Conservation (phyloP, 2,329 filamentous ascomycete genomes). For the Fusarium phyllophilum region DNA sequence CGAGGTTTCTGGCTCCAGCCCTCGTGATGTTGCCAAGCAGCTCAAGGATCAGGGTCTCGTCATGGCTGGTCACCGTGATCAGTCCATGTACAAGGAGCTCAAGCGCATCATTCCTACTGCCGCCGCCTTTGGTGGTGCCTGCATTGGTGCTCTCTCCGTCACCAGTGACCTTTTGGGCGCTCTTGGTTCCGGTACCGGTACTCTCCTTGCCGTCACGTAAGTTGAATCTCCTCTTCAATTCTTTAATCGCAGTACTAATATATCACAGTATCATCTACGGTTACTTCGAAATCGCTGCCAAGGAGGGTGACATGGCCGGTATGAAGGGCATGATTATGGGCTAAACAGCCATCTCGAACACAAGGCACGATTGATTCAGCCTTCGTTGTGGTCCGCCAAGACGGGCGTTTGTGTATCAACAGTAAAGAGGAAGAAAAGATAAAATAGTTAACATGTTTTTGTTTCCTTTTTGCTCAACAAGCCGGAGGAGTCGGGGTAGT, state of each 20-base stretch:
- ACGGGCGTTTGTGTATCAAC: slow-evolving; percentile 43
- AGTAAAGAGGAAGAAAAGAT: slow-evolving; percentile 43
- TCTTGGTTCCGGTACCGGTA: slow-evolving; percentile 96
- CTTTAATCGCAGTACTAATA: slow-evolving; percentile 44
- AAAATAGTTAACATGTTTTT: slow-evolving; percentile 46
- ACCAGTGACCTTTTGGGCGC: slow-evolving; percentile 95
- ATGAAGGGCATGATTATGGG: slow-evolving; percentile 80
- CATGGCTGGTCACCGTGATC: slow-evolving; percentile 99
- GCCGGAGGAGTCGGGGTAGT: slow-evolving; percentile 40
- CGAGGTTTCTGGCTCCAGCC: slow-evolving; percentile 97
- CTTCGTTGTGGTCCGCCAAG: slow-evolving; percentile 30
- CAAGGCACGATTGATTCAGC: slow-evolving; percentile 33
- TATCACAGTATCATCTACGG: slow-evolving; percentile 92
- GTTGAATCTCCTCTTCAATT: slow-evolving; percentile 55
- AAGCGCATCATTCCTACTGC: slow-evolving; percentile 99
- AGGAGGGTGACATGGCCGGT: slow-evolving; percentile 93
- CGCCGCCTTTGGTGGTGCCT: slow-evolving; percentile 97
- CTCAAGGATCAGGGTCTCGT: slow-evolving; percentile 99
- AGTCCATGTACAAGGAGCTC: slow-evolving; percentile 99
- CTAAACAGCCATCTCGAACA: slow-evolving; percentile 52
- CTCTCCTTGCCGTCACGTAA: slow-evolving; percentile 97
- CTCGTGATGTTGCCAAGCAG: slow-evolving; percentile 98
- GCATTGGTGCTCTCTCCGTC: slow-evolving; percentile 97
- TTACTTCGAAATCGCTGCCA: slow-evolving; percentile 99
- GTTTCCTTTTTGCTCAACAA: slow-evolving; percentile 39